Conservation (phyloP, 805 yeast genomes). For the Helenozyma baotianmanensis region DNA sequence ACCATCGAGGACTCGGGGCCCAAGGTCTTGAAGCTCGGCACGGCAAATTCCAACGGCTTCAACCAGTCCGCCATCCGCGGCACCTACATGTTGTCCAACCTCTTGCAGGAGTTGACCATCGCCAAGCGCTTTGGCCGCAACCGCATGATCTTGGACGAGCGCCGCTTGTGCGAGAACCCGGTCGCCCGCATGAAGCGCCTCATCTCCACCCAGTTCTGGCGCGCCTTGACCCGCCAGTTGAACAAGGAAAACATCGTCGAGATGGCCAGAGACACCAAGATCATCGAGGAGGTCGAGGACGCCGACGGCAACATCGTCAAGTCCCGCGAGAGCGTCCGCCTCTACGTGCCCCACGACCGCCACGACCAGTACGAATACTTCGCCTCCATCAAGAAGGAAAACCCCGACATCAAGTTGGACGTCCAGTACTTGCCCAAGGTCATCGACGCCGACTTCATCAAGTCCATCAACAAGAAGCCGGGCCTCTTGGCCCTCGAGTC, state of each 20-base stretch:
- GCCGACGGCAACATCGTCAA: conserved; percentile 24
- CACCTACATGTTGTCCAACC: conserved; percentile 81
- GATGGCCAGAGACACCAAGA: conserved; percentile 78
- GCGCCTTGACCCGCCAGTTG: conserved; percentile 64
- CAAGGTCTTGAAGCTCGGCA: conserved; percentile 72
- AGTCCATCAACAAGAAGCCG: conserved; percentile 73
- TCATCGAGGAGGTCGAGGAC: conserved; percentile 44
- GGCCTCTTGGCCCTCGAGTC: conserved; percentile 83
- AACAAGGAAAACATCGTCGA: conserved; percentile 56
- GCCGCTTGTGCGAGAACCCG: conserved; percentile 81
- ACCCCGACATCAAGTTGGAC: conserved; percentile 58
- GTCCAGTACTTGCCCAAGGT: conserved; percentile 72
- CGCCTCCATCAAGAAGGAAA: conserved; percentile 43
- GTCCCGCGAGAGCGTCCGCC: conserved; percentile 61
- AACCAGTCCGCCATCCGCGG: conserved; percentile 73
- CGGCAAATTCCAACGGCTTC: conserved; percentile 81
- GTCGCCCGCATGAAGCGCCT: conserved; percentile 70
- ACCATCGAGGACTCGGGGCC: conserved; percentile 85
- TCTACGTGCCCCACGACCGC: conserved; percentile 70
- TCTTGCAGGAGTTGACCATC: conserved; percentile 82
- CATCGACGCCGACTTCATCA: conserved; percentile 73
- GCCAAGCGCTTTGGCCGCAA: conserved; percentile 78
- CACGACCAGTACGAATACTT: conserved; percentile 72
- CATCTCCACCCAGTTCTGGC: conserved; percentile 78
- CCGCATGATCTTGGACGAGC: conserved; percentile 77